A percentile compares a stretch with the other conserved stretches of the same genome.
These are phyloP conservation scores for Aegilops bicornis DNA, from an alignment of 176 grass and related monocot genomes.

Conservation along the genomic window DNA sequence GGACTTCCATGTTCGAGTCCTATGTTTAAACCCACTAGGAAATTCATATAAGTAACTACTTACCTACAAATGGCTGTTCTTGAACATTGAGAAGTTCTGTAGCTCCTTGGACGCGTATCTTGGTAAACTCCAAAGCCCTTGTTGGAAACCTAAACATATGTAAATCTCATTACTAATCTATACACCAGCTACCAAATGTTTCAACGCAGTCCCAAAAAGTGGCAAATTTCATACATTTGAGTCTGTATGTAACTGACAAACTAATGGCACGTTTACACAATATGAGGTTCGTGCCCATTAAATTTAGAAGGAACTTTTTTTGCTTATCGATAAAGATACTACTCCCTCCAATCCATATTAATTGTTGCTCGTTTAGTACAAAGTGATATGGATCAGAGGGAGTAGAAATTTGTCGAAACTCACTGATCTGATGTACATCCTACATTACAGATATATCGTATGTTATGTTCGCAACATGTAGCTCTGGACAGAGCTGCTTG, in stretches of 20 bases:
- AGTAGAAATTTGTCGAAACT: background rate
- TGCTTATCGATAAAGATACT: background rate
- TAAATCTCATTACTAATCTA: background rate
- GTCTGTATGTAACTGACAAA: background rate
- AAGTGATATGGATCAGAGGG: background rate
- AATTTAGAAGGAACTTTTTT: background rate
- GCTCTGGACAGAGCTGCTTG: background rate
- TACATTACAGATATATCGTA: background rate
- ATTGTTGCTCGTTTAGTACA: no score
- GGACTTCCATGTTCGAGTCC: background rate
- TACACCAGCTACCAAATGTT: background rate
- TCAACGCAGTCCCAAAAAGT: background rate
- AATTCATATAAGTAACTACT: background rate
- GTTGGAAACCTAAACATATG: background rate
- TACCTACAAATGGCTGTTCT: conserved; percentile 11
- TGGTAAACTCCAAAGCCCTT: background rate
- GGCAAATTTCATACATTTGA: background rate
- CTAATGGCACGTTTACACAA: background rate
- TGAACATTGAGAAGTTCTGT: background rate
- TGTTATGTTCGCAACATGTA: background rate
- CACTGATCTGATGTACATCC: background rate
- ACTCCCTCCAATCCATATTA: no score
- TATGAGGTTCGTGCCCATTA: background rate
- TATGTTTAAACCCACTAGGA: background rate
- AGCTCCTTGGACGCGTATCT: background rate